Conservation (phyloP, 1,284 basidiomycete species). For the Malassezia globosa region DNA sequence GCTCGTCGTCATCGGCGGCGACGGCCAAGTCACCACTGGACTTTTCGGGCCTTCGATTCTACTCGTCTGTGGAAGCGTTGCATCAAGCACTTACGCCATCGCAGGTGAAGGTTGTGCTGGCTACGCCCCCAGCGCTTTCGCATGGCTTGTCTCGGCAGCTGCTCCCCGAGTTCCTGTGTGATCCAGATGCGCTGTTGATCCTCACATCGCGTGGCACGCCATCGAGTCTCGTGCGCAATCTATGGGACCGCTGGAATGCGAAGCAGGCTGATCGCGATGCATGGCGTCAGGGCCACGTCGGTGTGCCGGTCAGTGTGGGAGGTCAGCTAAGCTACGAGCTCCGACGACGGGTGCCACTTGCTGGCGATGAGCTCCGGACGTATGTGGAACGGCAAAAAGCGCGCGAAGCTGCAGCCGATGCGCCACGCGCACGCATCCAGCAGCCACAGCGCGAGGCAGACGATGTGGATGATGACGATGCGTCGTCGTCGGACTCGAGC, state of each 20-base stretch:
- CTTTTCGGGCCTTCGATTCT: slow-evolving; percentile 65
- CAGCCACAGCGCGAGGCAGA: slow-evolving; percentile 71
- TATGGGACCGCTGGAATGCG: slow-evolving; percentile 78
- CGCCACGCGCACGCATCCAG: slow-evolving; percentile 64
- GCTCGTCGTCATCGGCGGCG: no score
- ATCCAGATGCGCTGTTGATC: slow-evolving; percentile 48
- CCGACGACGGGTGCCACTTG: slow-evolving; percentile 59
- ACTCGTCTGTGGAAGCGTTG: slow-evolving; percentile 67
- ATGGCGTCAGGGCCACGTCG: slow-evolving; percentile 79
- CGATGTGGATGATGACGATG: slow-evolving; percentile 44
- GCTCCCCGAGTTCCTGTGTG: slow-evolving; percentile 75
- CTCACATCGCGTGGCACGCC: slow-evolving; percentile 55
- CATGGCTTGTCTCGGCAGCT: slow-evolving; percentile 79
- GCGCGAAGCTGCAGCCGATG: slow-evolving; percentile 77
- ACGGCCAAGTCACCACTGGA: slow-evolving; percentile 29
- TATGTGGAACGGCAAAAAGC: slow-evolving; percentile 62
- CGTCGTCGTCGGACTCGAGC: slow-evolving; percentile 50
- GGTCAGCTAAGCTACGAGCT: slow-evolving; percentile 51
- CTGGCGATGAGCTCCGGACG: slow-evolving; percentile 63
- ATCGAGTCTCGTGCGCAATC: slow-evolving; percentile 62
- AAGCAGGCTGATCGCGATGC: slow-evolving; percentile 63
- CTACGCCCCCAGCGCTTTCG: slow-evolving; percentile 79
- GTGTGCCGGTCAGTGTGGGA: slow-evolving; percentile 54
- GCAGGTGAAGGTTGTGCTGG: slow-evolving; percentile 74
- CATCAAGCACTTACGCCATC: slow-evolving; percentile 64